Percentiles rank a stretch among this genome's conserved stretches.
These are phyloP conservation scores for Aspergillus texensis DNA, from an alignment of 2,329 filamentous ascomycete species.

Conservation along the genomic window DNA sequence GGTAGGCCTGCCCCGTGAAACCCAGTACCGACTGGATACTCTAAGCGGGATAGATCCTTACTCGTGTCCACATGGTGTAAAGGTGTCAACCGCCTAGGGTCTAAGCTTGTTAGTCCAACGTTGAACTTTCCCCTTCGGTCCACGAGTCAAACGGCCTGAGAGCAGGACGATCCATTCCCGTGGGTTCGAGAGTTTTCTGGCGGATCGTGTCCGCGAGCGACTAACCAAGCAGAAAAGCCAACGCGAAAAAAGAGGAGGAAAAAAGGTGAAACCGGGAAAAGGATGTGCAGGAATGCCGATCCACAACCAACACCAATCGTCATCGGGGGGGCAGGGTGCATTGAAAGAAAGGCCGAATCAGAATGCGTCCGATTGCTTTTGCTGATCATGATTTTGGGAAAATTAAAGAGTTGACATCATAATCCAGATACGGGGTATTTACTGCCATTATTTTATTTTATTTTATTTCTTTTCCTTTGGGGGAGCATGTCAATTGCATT, in stretches of 20 bases:
- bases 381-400: conserved; percentile 6
- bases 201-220: conserved; percentile 21
- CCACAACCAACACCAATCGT: conserved; percentile 13
- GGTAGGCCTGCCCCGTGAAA: background rate
- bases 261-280: conserved; percentile 28
- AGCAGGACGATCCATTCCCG: conserved; percentile 33
- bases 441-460: background rate
- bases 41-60: background rate
- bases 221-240: conserved; percentile 12
- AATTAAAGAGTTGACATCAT: conserved; percentile 7
- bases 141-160: conserved; percentile 20
- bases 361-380: conserved; percentile 9
- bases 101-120: conserved; percentile 5
- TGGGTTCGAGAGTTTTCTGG: conserved; percentile 29
- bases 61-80: background rate
- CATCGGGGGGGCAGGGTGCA: conserved; percentile 4
- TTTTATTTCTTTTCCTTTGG: background rate
- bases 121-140: background rate
- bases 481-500: background rate
- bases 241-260: background rate
- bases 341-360: conserved; percentile 19
- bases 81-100: conserved; percentile 2
- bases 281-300: conserved; percentile 30
- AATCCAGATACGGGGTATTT: conserved; percentile 1
- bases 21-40: background rate